Conservation (phyloP, 2,329 filamentous ascomycete species). For the Diplodia corticola region DNA sequence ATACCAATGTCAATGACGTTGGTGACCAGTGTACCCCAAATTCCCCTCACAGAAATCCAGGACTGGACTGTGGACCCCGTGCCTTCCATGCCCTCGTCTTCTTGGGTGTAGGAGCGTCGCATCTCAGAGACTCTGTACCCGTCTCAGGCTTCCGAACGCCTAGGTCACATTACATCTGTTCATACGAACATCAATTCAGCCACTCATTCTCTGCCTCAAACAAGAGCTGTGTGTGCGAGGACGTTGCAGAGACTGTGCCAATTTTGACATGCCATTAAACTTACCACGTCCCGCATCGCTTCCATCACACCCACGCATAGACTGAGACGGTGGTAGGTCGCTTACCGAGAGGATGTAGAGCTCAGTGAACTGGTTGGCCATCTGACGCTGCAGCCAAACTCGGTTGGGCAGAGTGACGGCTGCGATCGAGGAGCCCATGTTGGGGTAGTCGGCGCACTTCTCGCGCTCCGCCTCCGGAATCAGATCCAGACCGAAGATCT, state of each 20-base stretch:
- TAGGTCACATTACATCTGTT: not conserved
- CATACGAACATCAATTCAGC: not conserved
- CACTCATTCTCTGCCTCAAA: not conserved
- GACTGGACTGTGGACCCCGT: not conserved
- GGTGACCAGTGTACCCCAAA: not conserved
- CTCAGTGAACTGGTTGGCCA: not conserved
- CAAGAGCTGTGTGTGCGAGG: not conserved
- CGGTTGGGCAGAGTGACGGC: conserved; percentile 3
- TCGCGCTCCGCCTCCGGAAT: not conserved
- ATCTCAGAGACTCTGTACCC: not conserved
- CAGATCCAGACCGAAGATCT: not conserved
- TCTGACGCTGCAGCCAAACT: conserved; percentile 7
- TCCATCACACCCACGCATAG: not conserved
- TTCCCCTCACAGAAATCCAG: not conserved
- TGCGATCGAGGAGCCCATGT: not conserved
- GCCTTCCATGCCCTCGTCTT: too few relatives aligned
- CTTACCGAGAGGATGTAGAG: conserved; percentile 12
- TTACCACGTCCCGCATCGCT: not conserved
- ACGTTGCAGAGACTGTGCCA: too few relatives aligned
- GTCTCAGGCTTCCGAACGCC: not conserved
- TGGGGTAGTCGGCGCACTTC: not conserved
- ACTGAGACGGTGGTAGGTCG: too few relatives aligned
- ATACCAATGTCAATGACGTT: not conserved
- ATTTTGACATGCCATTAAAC: not conserved
- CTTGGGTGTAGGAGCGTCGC: too few relatives aligned